Base-by-base conservation (phyloP, 176 grass and related monocot species). In the Oryza officinalis region DNA sequence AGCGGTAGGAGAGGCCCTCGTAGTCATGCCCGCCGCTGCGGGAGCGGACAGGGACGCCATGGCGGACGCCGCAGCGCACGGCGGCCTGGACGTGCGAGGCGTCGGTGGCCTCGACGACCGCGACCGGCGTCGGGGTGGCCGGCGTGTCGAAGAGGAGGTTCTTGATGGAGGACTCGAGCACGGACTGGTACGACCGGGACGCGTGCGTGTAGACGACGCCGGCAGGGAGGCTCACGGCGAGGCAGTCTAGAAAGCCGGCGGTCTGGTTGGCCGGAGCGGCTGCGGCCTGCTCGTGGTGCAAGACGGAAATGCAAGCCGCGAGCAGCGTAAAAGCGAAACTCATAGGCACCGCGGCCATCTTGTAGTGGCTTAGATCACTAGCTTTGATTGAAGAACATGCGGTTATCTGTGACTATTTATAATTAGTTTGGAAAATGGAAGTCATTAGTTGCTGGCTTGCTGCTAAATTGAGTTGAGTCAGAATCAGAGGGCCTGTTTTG, bases 1-100 rank as follows among this genome's bases (percentile, higher is more conserved):
- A 75, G 13, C 89, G 80, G 84, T 93, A 97, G 6, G 94, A 94
- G 13, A 92, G 81, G 27, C 94, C 94, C 80, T 96, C 91, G 30
- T 91, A 96, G 70, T 96, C 94, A 22, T 96, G 94, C 31, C 91
- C 91, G 23, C 94, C 91, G 47, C 94, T 97, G 66, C 91, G 74
- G 17, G 86, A 47, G 47, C 89, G 86, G 30, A 94, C 32, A 11
- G 7, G 26, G 28, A 94, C 45, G 31, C 82, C 69, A 13, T 94
- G 41, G 10, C 31, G 67, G 13, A 33, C 77, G 78, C 94, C 79
- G 37, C 91, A 93, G 66, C 49, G 64, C 65, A 93, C 86, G 60
- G 81, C 63, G 18, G 54, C 74, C 84, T 91, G 91, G 31, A 93
- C 87, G 30, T 96, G 91, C 26, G 81, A 75, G 50, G 82, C 81